Conservation (phyloP, 345 rosid species). For the Linum trigynum region DNA sequence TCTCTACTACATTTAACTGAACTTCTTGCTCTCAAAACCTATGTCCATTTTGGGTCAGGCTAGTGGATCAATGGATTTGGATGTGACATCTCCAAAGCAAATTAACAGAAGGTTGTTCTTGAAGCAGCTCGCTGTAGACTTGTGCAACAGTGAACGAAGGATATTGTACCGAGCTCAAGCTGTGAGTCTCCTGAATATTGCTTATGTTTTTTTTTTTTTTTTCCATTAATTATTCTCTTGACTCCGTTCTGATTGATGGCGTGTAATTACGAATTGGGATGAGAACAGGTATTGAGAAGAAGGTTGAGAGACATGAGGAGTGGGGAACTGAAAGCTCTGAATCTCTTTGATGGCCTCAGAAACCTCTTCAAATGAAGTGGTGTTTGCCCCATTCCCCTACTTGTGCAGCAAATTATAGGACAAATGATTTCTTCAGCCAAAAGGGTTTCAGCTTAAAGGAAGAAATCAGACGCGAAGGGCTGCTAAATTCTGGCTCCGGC, state of each 20-base stretch:
- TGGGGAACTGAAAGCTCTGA: conserved; percentile 79
- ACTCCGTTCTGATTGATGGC: background rate
- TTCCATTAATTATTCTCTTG: background rate
- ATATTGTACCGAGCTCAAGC: conserved; percentile 83
- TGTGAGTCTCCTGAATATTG: conserved; percentile 33
- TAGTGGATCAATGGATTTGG: conserved; percentile 94
- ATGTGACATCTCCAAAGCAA: conserved; percentile 88
- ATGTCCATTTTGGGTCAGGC: conserved; percentile 28
- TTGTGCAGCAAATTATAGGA: too few relatives aligned
- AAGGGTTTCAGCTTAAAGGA: too few relatives aligned
- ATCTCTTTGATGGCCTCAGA: conserved; percentile 53
- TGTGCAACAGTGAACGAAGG: conserved; percentile 75
- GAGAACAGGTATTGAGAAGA: conserved; percentile 65
- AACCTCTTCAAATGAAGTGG: conserved; percentile 49
- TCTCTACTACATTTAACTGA: background rate
- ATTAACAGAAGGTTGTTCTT: conserved; percentile 72
- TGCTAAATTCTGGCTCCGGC: too few relatives aligned
- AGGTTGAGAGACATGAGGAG: conserved; percentile 74
- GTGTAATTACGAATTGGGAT: background rate
- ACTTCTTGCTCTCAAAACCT: background rate
- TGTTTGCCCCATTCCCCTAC: too few relatives aligned
- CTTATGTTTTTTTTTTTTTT: background rate
- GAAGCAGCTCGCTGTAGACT: conserved; percentile 91
- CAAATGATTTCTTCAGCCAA: too few relatives aligned
- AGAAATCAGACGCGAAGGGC: too few relatives aligned